Evolutionary conservation across 495 filamentous ascomycete species (phyloP).

Genomic region (Antarctomyces pellizariae): DNA sequence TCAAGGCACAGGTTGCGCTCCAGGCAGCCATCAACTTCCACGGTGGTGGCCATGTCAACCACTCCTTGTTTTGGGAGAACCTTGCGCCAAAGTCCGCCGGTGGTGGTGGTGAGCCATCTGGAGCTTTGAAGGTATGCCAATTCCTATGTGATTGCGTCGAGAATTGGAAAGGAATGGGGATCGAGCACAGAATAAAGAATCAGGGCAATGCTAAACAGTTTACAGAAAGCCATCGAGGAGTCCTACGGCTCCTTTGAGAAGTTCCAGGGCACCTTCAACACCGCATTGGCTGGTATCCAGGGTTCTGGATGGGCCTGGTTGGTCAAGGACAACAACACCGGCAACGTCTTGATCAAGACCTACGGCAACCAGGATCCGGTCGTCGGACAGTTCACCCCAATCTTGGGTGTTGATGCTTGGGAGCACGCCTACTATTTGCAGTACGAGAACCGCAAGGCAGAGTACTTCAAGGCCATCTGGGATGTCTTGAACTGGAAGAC

Average conservation of each 20-base stretch:
- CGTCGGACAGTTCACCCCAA: constrained; percentile 59
- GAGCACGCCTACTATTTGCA: constrained; percentile 60
- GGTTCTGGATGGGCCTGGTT: constrained; percentile 44
- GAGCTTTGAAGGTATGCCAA: constrained; percentile 19
- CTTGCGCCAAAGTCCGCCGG: constrained; percentile 42
- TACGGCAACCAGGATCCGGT: constrained; percentile 91
- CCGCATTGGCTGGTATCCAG: constrained; percentile 52
- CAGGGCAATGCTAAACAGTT: constrained; percentile 1
- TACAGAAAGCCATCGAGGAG: constrained; percentile 41
- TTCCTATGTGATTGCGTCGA: neutral
- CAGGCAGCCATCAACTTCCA: constrained; percentile 90
- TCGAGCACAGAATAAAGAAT: neutral
- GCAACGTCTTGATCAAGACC: constrained; percentile 46
- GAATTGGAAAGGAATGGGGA: constrained; percentile 1
- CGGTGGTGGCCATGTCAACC: constrained; percentile 84
- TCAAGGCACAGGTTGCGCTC: constrained; percentile 48
- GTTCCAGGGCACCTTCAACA: constrained; percentile 57
- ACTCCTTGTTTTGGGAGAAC: constrained; percentile 87
- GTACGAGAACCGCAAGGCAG: constrained; percentile 96
- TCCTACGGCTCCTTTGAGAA: constrained; percentile 50
- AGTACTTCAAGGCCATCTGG: constrained; percentile 94
- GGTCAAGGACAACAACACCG: constrained; percentile 63
- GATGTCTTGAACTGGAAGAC: constrained; percentile 96
- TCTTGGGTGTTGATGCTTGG: constrained; percentile 94
- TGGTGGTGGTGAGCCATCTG: constrained; percentile 58